Evolutionary conservation across 371 early-diverging fungal genomes (phyloP).

Genomic region (Lichtheimia ornata): DNA sequence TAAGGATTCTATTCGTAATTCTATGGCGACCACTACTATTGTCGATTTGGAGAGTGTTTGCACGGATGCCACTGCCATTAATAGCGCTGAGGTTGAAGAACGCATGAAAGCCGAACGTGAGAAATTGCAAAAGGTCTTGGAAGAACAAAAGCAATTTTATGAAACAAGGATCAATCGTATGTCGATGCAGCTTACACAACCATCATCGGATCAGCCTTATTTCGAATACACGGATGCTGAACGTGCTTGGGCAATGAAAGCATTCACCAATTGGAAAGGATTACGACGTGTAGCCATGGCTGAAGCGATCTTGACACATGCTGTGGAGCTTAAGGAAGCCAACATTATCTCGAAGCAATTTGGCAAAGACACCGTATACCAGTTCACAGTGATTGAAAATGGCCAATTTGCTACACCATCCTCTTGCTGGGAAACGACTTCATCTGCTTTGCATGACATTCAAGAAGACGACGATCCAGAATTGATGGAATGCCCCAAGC

Average conservation of each 20-base stretch:
- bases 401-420: slow-evolving; percentile 50
- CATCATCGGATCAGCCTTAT: slow-evolving; percentile 9
- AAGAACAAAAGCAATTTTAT: slow-evolving; percentile 55
- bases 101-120: slow-evolving; percentile 53
- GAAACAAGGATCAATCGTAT: slow-evolving; percentile 58
- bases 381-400: slow-evolving; percentile 73
- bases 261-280: slow-evolving; percentile 60
- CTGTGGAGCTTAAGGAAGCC: slow-evolving; percentile 82
- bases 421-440: slow-evolving; percentile 66
- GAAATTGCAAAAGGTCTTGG: slow-evolving; percentile 52
- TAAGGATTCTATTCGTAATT: slow-evolving; percentile 48
- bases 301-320: slow-evolving; percentile 69
- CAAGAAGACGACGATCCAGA: slow-evolving; percentile 56
- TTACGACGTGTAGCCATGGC: slow-evolving; percentile 74
- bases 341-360: slow-evolving; percentile 85
- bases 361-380: slow-evolving; percentile 76
- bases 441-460: slow-evolving; percentile 52
- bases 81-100: slow-evolving; percentile 44
- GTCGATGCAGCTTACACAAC: slow-evolving; percentile 30
- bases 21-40: slow-evolving; percentile 24
- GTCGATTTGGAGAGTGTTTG: slow-evolving; percentile 50
- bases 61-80: slow-evolving; percentile 38
- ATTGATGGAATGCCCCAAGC: slow-evolving; percentile 50
- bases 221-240: slow-evolving; percentile 45
- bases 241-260: slow-evolving; percentile 50